phyloP scores from a whole-genome alignment of 805 yeast species.

The Nakazawaea holstii region DNA sequence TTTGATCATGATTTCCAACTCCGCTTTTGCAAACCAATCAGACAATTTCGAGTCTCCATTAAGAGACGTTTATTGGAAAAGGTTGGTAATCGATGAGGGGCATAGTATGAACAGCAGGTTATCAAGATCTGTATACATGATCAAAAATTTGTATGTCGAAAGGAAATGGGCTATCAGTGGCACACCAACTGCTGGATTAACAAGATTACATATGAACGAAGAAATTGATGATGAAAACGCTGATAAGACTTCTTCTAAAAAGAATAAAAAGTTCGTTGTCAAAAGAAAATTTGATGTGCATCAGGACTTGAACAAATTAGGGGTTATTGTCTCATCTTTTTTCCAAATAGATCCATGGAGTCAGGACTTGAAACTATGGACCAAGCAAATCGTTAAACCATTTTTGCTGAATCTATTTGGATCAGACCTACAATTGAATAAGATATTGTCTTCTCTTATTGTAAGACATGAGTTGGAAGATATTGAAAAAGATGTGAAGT shows the following conservation, averaged over 20 bases:
- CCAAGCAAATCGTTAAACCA: conserved; percentile 39
- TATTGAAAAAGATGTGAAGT: conserved; percentile 46
- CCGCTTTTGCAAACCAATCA: conserved; percentile 38
- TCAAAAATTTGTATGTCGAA: conserved; percentile 46
- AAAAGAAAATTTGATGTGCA: conserved; percentile 44
- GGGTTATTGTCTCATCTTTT: conserved; percentile 45
- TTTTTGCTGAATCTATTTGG: conserved; percentile 35
- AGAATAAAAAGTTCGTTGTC: conserved; percentile 33
- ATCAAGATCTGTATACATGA: conserved; percentile 43
- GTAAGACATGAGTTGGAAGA: conserved; percentile 53
- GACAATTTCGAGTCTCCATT: conserved; percentile 30
- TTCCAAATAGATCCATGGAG: conserved; percentile 57
- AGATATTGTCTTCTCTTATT: conserved; percentile 40
- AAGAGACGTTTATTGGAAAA: conserved; percentile 51
- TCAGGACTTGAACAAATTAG: conserved; percentile 50
- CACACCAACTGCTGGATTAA: conserved; percentile 69
- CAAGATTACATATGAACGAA: conserved; percentile 44
- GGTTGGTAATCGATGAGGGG: conserved; percentile 73
- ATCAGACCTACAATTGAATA: conserved; percentile 33
- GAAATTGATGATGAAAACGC: conserved; percentile 18
- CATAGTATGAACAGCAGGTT: conserved; percentile 54
- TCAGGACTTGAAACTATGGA: conserved; percentile 43
- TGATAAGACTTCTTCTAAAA: background rate
- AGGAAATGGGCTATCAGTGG: conserved; percentile 74
- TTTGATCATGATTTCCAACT: conserved; percentile 43